These are phyloP conservation scores for Solanum gracilifrons DNA, from an alignment of 257 asterid genomes.

Conservation along the genomic window DNA sequence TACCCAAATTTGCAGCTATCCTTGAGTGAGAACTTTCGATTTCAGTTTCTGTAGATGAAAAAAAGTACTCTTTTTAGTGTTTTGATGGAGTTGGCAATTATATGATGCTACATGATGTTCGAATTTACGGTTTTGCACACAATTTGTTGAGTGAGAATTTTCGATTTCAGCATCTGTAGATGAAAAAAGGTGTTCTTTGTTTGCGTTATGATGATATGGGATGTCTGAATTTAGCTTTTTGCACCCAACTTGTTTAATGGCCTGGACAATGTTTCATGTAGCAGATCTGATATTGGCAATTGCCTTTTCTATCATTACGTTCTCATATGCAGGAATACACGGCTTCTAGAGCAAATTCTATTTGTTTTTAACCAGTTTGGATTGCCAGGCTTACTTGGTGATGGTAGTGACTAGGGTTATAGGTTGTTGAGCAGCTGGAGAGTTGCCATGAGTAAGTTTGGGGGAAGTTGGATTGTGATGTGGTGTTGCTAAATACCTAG, in stretches of 20 bases:
- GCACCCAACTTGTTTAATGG: neutral
- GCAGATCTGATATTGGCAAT: neutral
- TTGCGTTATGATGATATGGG: neutral
- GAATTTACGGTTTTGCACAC: neutral
- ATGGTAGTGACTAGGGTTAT: neutral
- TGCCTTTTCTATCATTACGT: neutral
- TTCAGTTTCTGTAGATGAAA: neutral
- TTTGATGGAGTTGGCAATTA: neutral
- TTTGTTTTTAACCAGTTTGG: neutral
- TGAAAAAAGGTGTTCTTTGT: neutral
- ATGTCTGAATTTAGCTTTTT: neutral
- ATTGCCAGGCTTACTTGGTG: neutral
- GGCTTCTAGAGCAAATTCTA: neutral
- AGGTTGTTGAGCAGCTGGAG: neutral
- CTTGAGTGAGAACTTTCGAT: neutral
- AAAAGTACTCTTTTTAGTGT: neutral
- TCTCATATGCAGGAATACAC: neutral
- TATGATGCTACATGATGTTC: neutral
- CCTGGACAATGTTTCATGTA: neutral
- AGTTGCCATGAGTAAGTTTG: neutral
- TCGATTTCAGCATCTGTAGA: neutral
- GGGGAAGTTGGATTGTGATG: neutral
- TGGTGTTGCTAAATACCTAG: neutral
- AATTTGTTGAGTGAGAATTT: neutral
- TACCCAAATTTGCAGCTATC: neutral